These are phyloP conservation scores for Serendipita sp. DNA, from an alignment of 768 basidiomycete species.

Conservation along the genomic window DNA sequence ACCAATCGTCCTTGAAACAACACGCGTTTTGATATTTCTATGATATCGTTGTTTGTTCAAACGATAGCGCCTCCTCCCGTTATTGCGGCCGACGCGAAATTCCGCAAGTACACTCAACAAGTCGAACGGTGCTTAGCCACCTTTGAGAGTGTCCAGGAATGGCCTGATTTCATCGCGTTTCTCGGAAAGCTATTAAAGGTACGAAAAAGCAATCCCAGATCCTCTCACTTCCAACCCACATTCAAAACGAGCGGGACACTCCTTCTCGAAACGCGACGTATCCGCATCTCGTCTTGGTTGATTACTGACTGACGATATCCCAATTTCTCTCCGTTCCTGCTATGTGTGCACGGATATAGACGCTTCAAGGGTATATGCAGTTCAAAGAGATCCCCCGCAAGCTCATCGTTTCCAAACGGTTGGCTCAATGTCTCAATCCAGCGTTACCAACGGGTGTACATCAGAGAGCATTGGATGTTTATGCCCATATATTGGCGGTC, in stretches of 20 bases:
- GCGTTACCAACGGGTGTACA: conserved; percentile 94
- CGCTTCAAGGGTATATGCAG: conserved; percentile 82
- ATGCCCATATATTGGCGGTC: conserved; percentile 78
- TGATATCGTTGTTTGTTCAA: neutral
- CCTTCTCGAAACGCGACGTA: too few relatives aligned
- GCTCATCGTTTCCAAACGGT: conserved; percentile 81
- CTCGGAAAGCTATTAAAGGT: conserved; percentile 88
- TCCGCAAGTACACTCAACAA: conserved; percentile 81
- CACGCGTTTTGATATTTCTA: neutral
- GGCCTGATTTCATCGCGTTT: conserved; percentile 99
- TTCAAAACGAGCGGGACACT: too few relatives aligned
- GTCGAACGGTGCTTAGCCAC: conserved; percentile 86
- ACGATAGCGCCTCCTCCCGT: neutral
- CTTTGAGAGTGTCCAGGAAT: conserved; percentile 94
- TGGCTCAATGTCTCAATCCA: conserved; percentile 95
- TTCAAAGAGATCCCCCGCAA: conserved; percentile 96
- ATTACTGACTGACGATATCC: too few relatives aligned
- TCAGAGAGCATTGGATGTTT: conserved; percentile 90
- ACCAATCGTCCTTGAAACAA: too few relatives aligned
- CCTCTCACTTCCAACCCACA: neutral
- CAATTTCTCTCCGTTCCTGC: too few relatives aligned
- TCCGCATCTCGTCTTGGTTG: too few relatives aligned
- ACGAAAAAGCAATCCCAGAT: too few relatives aligned
- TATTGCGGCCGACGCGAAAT: conserved; percentile 60
- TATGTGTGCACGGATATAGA: conserved; percentile 29